Evolutionary conservation across 306 rosid genomes (phyloP).

Genomic region (Biancaea sappan): DNA sequence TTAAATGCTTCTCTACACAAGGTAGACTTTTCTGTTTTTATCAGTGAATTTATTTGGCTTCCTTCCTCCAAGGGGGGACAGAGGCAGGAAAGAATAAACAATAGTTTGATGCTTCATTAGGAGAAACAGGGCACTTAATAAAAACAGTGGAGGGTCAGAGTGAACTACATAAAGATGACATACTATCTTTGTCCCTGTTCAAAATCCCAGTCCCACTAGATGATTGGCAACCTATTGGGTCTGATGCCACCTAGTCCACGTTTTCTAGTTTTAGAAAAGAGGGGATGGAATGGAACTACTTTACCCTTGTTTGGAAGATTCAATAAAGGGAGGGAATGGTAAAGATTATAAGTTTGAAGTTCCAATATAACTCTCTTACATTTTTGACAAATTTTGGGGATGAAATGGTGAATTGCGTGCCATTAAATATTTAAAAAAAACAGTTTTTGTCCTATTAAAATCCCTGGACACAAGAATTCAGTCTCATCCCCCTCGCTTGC

Average conservation of each 20-base stretch:
- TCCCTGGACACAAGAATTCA: neutral
- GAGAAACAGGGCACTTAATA: neutral
- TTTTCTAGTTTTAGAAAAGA: neutral
- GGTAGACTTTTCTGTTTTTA: conserved; percentile 54
- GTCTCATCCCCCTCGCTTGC: neutral
- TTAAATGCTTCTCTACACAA: conserved; percentile 69
- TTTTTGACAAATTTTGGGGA: neutral
- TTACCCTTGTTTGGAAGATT: neutral
- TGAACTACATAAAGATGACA: conserved; percentile 22
- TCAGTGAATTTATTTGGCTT: conserved; percentile 23
- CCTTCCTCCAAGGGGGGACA: conserved; percentile 16
- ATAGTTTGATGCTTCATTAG: conserved; percentile 35
- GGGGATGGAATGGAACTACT: neutral
- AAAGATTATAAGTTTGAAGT: neutral
- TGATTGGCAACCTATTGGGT: conserved; percentile 27
- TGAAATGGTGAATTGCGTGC: neutral
- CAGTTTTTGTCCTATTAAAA: too few relatives aligned
- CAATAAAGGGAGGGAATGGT: neutral
- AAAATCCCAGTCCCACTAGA: conserved; percentile 14
- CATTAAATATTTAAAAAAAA: too few relatives aligned
- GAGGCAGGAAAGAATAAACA: conserved; percentile 16
- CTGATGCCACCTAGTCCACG: conserved; percentile 3
- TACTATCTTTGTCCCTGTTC: neutral
- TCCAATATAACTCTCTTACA: neutral
- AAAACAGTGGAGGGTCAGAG: neutral